Evolutionary conservation across 1,139 yeast species (phyloP).

Genomic region (Candida frijolesensis): DNA sequence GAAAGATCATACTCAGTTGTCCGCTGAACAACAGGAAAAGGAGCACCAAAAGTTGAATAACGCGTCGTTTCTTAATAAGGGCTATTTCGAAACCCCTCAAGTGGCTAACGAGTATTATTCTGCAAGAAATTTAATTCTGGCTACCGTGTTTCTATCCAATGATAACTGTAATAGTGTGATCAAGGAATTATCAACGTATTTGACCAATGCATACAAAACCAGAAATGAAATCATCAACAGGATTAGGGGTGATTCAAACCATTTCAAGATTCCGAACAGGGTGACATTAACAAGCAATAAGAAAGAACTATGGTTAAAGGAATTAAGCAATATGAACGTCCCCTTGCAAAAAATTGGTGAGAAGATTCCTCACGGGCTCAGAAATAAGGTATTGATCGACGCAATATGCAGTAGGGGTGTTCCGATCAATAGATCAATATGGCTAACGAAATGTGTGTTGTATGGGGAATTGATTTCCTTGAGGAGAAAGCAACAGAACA

Average conservation of each 20-base stretch:
- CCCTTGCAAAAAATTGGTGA: constrained; percentile 70
- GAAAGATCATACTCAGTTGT: constrained; percentile 62
- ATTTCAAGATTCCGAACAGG: constrained; percentile 78
- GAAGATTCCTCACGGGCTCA: constrained; percentile 89
- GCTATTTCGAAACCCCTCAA: constrained; percentile 56
- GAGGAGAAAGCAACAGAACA: constrained; percentile 47
- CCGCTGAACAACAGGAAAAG: constrained; percentile 26
- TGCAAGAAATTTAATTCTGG: constrained; percentile 53
- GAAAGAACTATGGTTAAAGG: constrained; percentile 81
- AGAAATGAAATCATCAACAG: constrained; percentile 67
- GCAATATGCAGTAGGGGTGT: constrained; percentile 65
- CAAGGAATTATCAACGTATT: constrained; percentile 46
- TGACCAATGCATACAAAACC: constrained; percentile 65
- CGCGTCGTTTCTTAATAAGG: constrained; percentile 40
- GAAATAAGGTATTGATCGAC: constrained; percentile 72
- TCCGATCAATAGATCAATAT: constrained; percentile 77
- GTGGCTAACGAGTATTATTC: constrained; percentile 55
- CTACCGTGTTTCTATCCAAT: constrained; percentile 42
- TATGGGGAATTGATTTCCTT: constrained; percentile 77
- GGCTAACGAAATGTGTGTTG: constrained; percentile 88
- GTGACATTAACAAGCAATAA: constrained; percentile 88
- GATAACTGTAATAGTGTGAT: constrained; percentile 42
- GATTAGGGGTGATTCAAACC: constrained; percentile 51
- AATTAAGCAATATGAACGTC: constrained; percentile 66
- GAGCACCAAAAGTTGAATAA: constrained; percentile 33